phyloP scores from a whole-genome alignment of 129 eudicot species.

The Deinandra increscens region DNA sequence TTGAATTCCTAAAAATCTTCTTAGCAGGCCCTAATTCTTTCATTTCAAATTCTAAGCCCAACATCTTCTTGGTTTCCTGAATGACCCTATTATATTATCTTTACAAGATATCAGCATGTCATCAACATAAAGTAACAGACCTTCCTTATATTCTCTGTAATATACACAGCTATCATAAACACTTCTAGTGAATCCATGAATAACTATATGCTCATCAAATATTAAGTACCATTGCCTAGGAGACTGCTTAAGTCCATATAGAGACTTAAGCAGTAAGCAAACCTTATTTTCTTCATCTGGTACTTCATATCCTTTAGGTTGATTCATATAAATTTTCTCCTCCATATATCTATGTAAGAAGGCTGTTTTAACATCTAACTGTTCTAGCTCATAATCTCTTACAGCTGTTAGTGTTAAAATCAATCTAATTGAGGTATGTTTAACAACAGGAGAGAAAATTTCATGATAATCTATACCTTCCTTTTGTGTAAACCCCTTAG shows the following conservation, averaged over 20 bases:
- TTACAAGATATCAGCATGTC: neutral
- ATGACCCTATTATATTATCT: neutral
- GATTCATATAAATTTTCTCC: no score
- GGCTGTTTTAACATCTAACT: neutral
- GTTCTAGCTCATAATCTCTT: neutral
- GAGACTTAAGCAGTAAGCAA: neutral
- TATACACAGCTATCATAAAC: no score
- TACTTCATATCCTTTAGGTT: neutral
- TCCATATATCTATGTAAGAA: neutral
- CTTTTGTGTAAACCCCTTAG: neutral
- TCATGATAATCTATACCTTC: neutral
- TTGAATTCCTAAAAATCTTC: neutral
- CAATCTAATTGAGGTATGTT: neutral
- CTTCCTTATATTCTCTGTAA: no score
- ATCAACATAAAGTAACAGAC: neutral
- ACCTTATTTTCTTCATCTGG: neutral
- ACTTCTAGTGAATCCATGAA: no score
- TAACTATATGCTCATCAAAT: no score
- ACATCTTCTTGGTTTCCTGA: neutral
- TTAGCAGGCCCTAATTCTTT: neutral
- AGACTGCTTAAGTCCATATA: neutral
- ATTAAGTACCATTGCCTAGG: no score
- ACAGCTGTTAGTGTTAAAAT: neutral
- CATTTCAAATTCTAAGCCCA: neutral
- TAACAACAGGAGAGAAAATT: neutral